Evolutionary conservation across 2,329 filamentous ascomycete genomes (phyloP).

Genomic region (Phymatotrichopsis omnivora): DNA sequence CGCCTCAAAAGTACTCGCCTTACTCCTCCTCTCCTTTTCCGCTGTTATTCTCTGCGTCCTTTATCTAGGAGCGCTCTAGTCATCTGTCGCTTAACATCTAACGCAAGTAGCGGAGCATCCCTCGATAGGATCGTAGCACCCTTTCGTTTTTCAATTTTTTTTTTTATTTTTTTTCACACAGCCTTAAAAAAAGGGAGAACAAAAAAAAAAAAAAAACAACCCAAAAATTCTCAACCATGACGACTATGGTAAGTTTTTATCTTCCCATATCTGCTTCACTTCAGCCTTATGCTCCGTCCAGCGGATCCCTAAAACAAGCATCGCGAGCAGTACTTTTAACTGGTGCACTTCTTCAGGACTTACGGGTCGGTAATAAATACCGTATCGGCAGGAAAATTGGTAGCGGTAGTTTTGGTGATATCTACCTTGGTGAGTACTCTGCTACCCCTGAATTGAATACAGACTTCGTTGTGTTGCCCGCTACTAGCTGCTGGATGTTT

Average conservation of each 20-base stretch:
- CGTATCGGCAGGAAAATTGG: slow-evolving; percentile 99
- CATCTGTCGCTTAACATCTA: slow-evolving; percentile 11
- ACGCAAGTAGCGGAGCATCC: no score
- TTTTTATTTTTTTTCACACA: not conserved
- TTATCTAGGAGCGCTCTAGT: not conserved
- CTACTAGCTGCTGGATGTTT: no score
- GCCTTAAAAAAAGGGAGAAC: slow-evolving; percentile 9
- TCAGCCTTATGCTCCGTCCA: slow-evolving; percentile 1
- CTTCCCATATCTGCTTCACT: not conserved
- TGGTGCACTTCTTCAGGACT: slow-evolving; percentile 55
- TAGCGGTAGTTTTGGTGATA: slow-evolving; percentile 94
- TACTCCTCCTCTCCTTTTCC: not conserved
- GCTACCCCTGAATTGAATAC: no score
- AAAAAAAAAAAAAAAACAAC: slow-evolving; percentile 11
- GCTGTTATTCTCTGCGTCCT: slow-evolving; percentile 1
- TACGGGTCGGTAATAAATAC: slow-evolving; percentile 99
- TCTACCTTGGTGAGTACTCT: slow-evolving; percentile 63
- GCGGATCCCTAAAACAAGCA: not conserved
- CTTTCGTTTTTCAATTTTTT: slow-evolving; percentile 9
- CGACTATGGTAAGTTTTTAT: slow-evolving; percentile 28
- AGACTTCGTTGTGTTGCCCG: no score
- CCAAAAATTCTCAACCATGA: slow-evolving; percentile 19
- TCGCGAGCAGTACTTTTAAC: slow-evolving; percentile 13
- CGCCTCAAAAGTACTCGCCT: slow-evolving; percentile 14
- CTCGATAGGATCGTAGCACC: no score